These are phyloP conservation scores for Paramecium octaurelia DNA, from an alignment of 73 alveolate genomes.

Conservation along the genomic window DNA sequence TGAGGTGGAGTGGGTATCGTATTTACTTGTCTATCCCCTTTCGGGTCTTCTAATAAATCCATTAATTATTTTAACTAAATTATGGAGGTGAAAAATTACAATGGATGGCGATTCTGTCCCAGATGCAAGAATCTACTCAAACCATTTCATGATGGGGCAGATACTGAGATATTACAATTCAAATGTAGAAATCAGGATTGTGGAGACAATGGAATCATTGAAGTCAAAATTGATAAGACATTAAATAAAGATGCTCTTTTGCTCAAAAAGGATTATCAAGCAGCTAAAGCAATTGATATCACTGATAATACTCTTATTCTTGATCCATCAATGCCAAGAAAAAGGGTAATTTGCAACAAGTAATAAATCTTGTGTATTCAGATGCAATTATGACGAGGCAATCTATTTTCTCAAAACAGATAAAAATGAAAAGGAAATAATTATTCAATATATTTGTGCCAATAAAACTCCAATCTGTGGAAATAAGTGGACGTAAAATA, in stretches of 20 bases:
- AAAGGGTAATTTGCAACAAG: neutral
- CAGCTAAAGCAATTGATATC: slow-evolving; percentile 44
- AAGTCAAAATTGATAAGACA: slow-evolving; percentile 5
- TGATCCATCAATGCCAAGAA: slow-evolving; percentile 49
- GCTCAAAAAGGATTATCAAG: slow-evolving; percentile 35
- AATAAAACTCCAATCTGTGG: slow-evolving; percentile 17
- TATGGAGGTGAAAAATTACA: slow-evolving; percentile 30
- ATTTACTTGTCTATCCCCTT: slow-evolving; percentile 47
- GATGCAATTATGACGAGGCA: slow-evolving; percentile 37
- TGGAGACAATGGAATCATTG: slow-evolving; percentile 42
- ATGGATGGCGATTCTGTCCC: slow-evolving; percentile 53
- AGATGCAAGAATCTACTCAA: neutral
- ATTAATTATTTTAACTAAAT: neutral
- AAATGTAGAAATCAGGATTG: slow-evolving; percentile 3
- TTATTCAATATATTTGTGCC: slow-evolving; percentile 40
- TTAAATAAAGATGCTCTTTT: neutral
- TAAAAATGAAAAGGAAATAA: slow-evolving; percentile 30
- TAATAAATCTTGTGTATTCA: neutral
- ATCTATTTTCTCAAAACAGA: slow-evolving; percentile 40
- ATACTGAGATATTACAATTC: neutral
- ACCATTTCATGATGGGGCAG: slow-evolving; percentile 1
- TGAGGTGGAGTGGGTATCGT: slow-evolving; percentile 56
- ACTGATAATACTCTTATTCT: slow-evolving; percentile 30
- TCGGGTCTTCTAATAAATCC: slow-evolving; percentile 56
- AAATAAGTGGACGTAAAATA: slow-evolving; percentile 4